phyloP scores from a whole-genome alignment of 163 green algal genomes.

The Scenedesmus sp. region DNA sequence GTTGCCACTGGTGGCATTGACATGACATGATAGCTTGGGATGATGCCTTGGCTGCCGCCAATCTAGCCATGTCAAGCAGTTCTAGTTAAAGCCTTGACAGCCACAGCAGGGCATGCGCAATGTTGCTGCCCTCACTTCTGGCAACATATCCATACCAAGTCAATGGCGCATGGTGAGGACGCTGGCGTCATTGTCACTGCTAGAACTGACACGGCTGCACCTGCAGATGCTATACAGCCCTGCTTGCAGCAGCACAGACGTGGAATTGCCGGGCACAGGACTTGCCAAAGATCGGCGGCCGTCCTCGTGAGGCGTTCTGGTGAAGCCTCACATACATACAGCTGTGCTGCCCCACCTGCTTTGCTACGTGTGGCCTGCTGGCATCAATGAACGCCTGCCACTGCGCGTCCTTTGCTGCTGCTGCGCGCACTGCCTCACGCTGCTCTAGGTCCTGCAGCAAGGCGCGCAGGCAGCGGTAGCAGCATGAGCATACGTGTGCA shows the following conservation, averaged over 20 bases:
- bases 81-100: too few relatives aligned
- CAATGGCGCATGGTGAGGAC: too few relatives aligned
- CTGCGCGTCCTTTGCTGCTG: slow-evolving; percentile 51
- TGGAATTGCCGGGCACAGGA: too few relatives aligned
- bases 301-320: background rate
- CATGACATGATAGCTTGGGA: too few relatives aligned
- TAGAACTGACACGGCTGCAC: background rate
- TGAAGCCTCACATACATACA: background rate
- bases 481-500: background rate
- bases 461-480: background rate
- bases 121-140: too few relatives aligned
- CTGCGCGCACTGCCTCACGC: slow-evolving; percentile 57
- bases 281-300: too few relatives aligned
- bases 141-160: too few relatives aligned
- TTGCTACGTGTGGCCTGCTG: slow-evolving; percentile 51
- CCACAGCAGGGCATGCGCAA: too few relatives aligned
- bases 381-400: slow-evolving; percentile 66
- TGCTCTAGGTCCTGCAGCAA: slow-evolving; percentile 62
- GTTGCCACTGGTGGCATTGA: too few relatives aligned
- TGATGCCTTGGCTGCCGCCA: too few relatives aligned
- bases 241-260: background rate
- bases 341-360: slow-evolving; percentile 52
- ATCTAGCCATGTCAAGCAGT: too few relatives aligned
- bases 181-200: too few relatives aligned
- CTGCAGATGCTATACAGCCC: background rate